A percentile compares a stretch with the other conserved stretches of the same genome.
Evolutionary conservation across 768 basidiomycete genomes (phyloP).

Genomic region (Imleria badia): DNA sequence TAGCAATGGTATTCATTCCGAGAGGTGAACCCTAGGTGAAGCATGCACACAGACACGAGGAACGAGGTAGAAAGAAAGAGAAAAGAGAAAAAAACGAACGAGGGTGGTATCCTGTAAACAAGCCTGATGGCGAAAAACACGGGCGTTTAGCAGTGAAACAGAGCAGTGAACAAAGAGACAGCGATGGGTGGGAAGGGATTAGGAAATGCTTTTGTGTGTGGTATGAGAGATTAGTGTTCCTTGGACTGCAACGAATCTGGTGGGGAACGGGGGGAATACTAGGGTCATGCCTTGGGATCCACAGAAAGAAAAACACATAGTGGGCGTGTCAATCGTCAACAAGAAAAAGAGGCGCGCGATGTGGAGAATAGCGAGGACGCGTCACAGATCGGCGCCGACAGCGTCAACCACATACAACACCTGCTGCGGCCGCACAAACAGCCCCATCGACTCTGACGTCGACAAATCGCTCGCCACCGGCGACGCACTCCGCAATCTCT

Average conservation of each 20-base stretch:
- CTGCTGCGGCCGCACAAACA: conserved; percentile 85
- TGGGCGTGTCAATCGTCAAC: conserved; percentile 11
- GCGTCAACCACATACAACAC: conserved; percentile 87
- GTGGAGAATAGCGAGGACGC: background rate
- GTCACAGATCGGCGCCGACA: conserved; percentile 62
- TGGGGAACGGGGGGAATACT: conserved; percentile 12
- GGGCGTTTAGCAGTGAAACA: background rate
- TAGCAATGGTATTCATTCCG: background rate
- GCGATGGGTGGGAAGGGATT: conserved; percentile 10
- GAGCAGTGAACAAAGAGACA: background rate
- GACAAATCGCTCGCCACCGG: conserved; percentile 62
- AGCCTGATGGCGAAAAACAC: background rate
- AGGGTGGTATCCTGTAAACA: conserved; percentile 20
- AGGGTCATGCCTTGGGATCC: conserved; percentile 10
- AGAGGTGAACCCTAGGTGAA: background rate
- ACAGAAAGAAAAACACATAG: conserved; percentile 1
- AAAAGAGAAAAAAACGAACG: conserved; percentile 2
- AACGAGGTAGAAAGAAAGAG: too few species aligned
- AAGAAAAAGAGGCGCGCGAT: background rate
- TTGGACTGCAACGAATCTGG: conserved; percentile 14
- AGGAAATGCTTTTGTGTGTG: conserved; percentile 17
- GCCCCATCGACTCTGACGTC: conserved; percentile 61
- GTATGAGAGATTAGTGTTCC: conserved; percentile 22
- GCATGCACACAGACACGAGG: background rate
- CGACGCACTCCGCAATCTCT: conserved; percentile 66